These are phyloP conservation scores for Aspergillus sp. DNA, from an alignment of 2,329 filamentous ascomycete species.

Conservation along the genomic window DNA sequence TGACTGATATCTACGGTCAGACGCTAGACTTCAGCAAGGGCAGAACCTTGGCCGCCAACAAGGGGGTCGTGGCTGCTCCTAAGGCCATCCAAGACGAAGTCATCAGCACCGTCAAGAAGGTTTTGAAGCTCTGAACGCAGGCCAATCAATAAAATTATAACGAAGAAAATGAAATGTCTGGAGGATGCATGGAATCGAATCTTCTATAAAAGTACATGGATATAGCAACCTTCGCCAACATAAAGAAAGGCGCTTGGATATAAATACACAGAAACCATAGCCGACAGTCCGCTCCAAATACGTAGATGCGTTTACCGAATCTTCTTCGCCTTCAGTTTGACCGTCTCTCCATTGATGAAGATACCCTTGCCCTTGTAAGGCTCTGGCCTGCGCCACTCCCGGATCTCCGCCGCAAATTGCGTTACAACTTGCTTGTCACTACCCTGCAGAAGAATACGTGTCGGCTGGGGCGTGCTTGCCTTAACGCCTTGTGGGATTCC, in stretches of 20 bases:
- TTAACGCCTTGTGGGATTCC: conserved; percentile 78
- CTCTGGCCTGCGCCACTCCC: conserved; percentile 86
- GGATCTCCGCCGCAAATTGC: conserved; percentile 85
- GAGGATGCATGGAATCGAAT: conserved; percentile 16
- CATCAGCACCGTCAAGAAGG: conserved; percentile 77
- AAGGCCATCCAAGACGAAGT: conserved; percentile 73
- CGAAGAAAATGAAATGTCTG: conserved; percentile 14
- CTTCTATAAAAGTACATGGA: conserved; percentile 33
- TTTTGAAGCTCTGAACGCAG: conserved; percentile 56
- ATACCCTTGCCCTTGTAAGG: conserved; percentile 99
- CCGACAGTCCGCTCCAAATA: conserved; percentile 25
- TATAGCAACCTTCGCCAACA: conserved; percentile 31
- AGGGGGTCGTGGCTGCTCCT: conserved; percentile 88
- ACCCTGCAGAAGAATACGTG: conserved; percentile 85
- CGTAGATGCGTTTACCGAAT: conserved; percentile 65
- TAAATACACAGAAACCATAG: conserved; percentile 29
- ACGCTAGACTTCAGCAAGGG: conserved; percentile 83
- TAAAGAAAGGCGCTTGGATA: conserved; percentile 24
- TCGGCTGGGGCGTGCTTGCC: conserved; percentile 86
- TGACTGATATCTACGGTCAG: conserved; percentile 85
- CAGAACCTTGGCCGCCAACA: conserved; percentile 83
- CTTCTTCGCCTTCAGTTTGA: conserved; percentile 98
- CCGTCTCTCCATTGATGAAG: conserved; percentile 96
- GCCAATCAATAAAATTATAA: conserved; percentile 9
- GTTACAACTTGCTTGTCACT: conserved; percentile 82